A percentile compares a stretch with the other conserved stretches of the same genome.
These are phyloP conservation scores for Lactuca sativa DNA, from an alignment of 129 eudicot species.

Conservation along the genomic window DNA sequence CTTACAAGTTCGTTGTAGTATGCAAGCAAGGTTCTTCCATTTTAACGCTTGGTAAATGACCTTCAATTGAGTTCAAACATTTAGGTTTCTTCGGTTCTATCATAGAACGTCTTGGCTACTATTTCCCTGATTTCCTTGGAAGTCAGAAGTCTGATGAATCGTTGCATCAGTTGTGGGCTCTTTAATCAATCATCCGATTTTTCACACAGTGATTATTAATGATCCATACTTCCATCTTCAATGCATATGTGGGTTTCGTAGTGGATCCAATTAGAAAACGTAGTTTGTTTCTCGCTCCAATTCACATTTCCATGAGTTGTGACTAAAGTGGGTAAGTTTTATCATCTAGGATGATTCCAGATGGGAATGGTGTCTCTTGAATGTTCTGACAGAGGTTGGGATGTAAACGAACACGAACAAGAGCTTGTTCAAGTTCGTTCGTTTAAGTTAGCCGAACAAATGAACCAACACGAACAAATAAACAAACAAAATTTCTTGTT, in stretches of 20 bases:
- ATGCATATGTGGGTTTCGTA: not conserved
- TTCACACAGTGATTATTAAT: too few species aligned
- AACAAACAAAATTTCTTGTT: too few species aligned
- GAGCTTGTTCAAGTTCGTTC: too few species aligned
- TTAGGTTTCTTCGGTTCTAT: constrained; percentile 11
- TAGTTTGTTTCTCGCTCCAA: constrained; percentile 19
- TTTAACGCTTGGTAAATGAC: constrained; percentile 1
- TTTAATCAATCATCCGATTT: not conserved
- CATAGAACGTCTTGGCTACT: not conserved
- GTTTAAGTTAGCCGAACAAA: too few species aligned
- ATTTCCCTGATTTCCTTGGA: constrained; percentile 1
- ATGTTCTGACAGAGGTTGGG: not conserved
- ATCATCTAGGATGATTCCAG: constrained; percentile 16
- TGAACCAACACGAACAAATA: too few species aligned
- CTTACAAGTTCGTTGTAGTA: constrained; percentile 4
- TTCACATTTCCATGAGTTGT: constrained; percentile 22
- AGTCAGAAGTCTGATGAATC: not conserved
- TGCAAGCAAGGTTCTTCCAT: constrained; percentile 3
- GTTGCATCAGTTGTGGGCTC: not conserved
- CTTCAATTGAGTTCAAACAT: constrained; percentile 6
- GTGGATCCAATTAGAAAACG: not conserved
- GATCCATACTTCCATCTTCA: not conserved
- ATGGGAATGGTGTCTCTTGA: constrained; percentile 14
- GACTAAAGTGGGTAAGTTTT: constrained; percentile 21
- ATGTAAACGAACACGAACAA: too few species aligned